Conservation (phyloP, 2,329 filamentous ascomycete genomes). For the Cladophialophora psammophila region DNA sequence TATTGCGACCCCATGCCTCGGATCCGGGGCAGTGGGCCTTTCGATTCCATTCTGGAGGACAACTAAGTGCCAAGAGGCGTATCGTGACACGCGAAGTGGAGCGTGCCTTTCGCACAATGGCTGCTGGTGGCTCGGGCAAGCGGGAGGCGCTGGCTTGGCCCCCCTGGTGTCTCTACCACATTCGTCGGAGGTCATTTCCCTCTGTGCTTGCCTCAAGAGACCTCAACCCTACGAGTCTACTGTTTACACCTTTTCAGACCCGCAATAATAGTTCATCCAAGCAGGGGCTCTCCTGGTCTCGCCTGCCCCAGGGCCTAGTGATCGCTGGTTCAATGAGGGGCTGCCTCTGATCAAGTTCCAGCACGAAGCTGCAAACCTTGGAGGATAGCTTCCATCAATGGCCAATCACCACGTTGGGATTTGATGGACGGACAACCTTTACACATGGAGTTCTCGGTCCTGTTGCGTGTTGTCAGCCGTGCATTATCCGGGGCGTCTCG, state of each 20-base stretch:
- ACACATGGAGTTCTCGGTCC: neutral
- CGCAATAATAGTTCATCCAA: neutral
- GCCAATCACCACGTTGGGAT: neutral
- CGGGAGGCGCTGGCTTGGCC: neutral
- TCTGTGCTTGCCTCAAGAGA: neutral
- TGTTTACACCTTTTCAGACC: neutral
- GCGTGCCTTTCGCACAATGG: neutral
- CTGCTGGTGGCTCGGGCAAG: neutral
- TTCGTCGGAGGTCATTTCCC: neutral
- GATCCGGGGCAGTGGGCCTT: neutral
- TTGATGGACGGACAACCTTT: neutral
- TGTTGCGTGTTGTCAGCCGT: neutral
- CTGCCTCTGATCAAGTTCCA: neutral
- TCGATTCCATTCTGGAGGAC: neutral
- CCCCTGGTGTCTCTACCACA: neutral
- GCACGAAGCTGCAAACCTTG: neutral
- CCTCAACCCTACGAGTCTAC: neutral
- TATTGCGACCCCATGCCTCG: neutral
- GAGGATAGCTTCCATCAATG: neutral
- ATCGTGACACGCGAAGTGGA: neutral
- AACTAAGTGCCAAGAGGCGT: neutral
- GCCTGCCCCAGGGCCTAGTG: neutral
- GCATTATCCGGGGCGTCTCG: neutral
- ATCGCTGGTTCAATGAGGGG: neutral
- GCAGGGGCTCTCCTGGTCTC: neutral